Percentiles rank a stretch among this genome's conserved stretches.
Conservation (phyloP, 352 stramenopile species). For the Phytopythium montanum region DNA sequence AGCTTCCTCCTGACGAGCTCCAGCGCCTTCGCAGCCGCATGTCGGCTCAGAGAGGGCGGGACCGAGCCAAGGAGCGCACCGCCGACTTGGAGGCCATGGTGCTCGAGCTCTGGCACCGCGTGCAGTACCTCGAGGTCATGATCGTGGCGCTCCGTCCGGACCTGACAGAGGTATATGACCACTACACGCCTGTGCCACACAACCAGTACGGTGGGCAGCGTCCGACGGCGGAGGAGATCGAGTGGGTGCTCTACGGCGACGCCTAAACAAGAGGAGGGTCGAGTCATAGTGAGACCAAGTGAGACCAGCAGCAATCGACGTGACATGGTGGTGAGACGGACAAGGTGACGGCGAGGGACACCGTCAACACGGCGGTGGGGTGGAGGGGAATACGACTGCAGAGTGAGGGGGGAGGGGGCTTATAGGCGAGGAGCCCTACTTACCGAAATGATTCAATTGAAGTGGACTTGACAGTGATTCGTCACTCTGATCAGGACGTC, state of each 20-base stretch:
- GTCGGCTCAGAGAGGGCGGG: slow-evolving; percentile 47
- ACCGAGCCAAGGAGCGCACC: slow-evolving; percentile 56
- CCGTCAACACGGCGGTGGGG: not conserved
- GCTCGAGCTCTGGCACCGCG: slow-evolving; percentile 48
- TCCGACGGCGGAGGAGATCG: slow-evolving; percentile 18
- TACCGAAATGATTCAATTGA: not conserved
- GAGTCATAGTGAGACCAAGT: not conserved
- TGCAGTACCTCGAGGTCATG: slow-evolving; percentile 55
- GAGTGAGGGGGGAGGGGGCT: not conserved
- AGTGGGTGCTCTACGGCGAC: slow-evolving; percentile 23
- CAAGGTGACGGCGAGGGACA: not conserved
- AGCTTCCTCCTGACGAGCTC: slow-evolving; percentile 42
- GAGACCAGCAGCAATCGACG: not conserved
- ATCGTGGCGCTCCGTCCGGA: slow-evolving; percentile 34
- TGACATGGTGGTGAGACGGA: not conserved
- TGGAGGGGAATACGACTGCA: not conserved
- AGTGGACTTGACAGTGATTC: not conserved
- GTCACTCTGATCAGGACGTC: not conserved
- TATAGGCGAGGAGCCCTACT: not conserved
- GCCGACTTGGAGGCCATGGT: slow-evolving; percentile 54
- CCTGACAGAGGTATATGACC: slow-evolving; percentile 30
- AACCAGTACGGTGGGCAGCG: not conserved
- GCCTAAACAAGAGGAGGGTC: not conserved
- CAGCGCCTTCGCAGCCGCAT: slow-evolving; percentile 70
- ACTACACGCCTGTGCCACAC: slow-evolving; percentile 25